Conservation (phyloP, 352 stramenopile species). For the Blastocystis hominis region DNA sequence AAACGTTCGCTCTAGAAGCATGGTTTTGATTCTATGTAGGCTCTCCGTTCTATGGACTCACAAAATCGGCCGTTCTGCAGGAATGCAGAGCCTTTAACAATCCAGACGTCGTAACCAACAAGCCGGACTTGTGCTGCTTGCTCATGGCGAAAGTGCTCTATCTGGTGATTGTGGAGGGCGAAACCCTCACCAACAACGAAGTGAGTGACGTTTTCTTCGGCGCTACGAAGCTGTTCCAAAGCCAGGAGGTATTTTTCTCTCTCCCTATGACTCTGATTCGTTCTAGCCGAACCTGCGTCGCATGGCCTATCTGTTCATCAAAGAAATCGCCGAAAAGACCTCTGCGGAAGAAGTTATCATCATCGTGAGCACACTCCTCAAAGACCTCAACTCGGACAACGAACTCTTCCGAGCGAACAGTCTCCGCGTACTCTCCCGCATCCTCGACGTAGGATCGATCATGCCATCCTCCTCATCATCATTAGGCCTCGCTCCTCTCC, state of each 20-base stretch:
- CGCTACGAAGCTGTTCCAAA: conserved; percentile 98
- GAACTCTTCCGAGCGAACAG: conserved; percentile 96
- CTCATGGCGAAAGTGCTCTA: conserved; percentile 97
- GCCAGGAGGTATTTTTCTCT: conserved; percentile 73
- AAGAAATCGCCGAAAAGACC: conserved; percentile 84
- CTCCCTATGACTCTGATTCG: not conserved
- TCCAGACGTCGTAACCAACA: conserved; percentile 84
- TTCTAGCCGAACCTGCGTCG: conserved; percentile 76
- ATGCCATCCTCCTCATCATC: not conserved
- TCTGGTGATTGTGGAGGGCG: conserved; percentile 84
- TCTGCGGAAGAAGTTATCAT: conserved; percentile 87
- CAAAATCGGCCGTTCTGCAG: conserved; percentile 89
- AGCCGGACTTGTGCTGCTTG: conserved; percentile 92
- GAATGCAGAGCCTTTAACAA: conserved; percentile 97
- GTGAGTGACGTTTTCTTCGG: conserved; percentile 96
- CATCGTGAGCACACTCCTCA: conserved; percentile 92
- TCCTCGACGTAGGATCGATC: conserved; percentile 74
- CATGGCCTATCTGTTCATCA: conserved; percentile 99
- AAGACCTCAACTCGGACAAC: conserved; percentile 95
- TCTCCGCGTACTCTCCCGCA: conserved; percentile 89
- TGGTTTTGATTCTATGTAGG: conserved; percentile 61
- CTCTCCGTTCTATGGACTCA: conserved; percentile 82
- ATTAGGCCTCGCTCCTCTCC: conserved; percentile 72
- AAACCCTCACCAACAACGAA: conserved; percentile 85
- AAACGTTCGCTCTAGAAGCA: not conserved